Evolutionary conservation across 371 early-diverging fungal genomes (phyloP), one percentile per base, ranked within the genome.

Genomic region (Lichtheimia ramosa): DNA sequence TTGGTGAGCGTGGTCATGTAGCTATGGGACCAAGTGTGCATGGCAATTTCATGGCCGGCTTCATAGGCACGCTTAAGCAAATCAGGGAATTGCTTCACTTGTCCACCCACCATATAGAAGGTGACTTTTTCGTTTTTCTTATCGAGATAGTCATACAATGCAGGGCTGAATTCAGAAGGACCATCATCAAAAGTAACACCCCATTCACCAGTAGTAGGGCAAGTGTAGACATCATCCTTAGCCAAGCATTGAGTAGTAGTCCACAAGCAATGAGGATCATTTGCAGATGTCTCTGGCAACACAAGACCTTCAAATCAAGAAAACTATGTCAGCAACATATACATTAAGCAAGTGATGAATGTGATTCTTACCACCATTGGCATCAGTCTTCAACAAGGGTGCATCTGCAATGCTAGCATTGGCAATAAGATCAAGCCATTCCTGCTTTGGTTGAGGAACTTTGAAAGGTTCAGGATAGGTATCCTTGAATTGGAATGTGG

Each of bases 1-100:
- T 82, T 84, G 46, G 83, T 79, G 54, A 82, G 52, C 1, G 86
- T 79, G 16, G 87, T 84, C 72, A 88, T 62, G 49, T 75, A 78
- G 24, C 73, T 80, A 59, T 89, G 89, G 18, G 83, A 81, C 84
- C 76, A 79, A 25, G 76, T 82, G 49, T 85, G 85, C 64, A 83
- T 72, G 41, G 74, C 85, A 56, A 85, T 70, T 58, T 85, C 83
- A 21, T 82, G 82, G 41, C 76, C 81, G 46, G 70, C 56, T 18
- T 71, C 62, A 46, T 65, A 76, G 27, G 73, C 77, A 43, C 74
- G 70, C 41, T 63, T 58, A 7, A 74, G 56, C 16, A 74, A 58
- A 13, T 74, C 74, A 25, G 84, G 81, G 63, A 64, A 81, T 57
- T 79, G 68, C 14, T 76, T 59, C 8, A 81, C 81, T 23, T 80